phyloP scores from a whole-genome alignment of 306 rosid genomes.

The Aeschynomene evenia region DNA sequence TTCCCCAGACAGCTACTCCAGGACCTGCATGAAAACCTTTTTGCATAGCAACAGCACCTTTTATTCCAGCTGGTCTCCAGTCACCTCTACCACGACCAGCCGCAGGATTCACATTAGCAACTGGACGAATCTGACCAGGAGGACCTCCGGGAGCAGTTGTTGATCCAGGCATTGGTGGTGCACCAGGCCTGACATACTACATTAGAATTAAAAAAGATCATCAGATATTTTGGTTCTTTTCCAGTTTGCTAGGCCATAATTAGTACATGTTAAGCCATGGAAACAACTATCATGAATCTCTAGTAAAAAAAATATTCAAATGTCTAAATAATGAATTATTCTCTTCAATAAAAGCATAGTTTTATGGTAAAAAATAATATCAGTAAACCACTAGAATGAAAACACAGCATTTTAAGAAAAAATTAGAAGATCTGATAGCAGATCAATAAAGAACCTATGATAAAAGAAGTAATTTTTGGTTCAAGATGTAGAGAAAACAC shows the following conservation, averaged over 20 bases:
- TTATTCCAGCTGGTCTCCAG: conserved; percentile 88
- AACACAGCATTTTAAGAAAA: not conserved
- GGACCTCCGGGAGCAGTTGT: conserved; percentile 72
- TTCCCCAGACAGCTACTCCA: conserved; percentile 79
- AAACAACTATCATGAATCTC: not conserved
- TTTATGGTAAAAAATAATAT: not conserved
- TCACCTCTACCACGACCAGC: conserved; percentile 98
- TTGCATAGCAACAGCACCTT: conserved; percentile 58
- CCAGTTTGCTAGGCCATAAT: not conserved
- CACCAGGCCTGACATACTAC: conserved; percentile 99
- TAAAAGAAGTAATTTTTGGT: not conserved
- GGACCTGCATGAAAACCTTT: conserved; percentile 82
- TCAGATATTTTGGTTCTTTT: conserved; percentile 17
- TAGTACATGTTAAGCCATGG: not conserved
- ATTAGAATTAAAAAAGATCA: conserved; percentile 20
- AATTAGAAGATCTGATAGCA: not conserved
- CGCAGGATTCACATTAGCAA: conserved; percentile 38
- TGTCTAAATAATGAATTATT: not conserved
- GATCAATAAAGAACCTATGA: not conserved
- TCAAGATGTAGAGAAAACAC: not conserved
- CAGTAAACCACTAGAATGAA: conserved; percentile 2
- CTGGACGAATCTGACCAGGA: conserved; percentile 89
- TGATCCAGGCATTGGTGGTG: conserved; percentile 70
- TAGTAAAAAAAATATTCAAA: conserved; percentile 18
- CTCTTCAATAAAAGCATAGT: not conserved